phyloP scores from a whole-genome alignment of 2,329 filamentous ascomycete genomes.

The Ceratocystis cubensis region DNA sequence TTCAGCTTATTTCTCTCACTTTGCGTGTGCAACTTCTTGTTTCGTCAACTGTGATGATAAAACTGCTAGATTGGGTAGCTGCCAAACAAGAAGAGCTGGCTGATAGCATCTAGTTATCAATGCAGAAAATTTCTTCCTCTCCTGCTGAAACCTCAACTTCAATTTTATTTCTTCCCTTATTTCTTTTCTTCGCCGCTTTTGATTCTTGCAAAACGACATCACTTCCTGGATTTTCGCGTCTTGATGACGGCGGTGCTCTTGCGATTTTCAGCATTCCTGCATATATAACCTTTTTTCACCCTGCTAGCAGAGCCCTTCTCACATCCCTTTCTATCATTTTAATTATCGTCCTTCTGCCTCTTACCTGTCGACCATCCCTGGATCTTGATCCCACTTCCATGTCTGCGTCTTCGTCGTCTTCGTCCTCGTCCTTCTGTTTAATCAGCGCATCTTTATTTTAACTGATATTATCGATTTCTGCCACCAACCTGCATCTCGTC shows the following conservation, averaged over 20 bases:
- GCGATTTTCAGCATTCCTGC: background rate
- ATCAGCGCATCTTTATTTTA: background rate
- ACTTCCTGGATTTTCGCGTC: background rate
- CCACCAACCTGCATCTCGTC: background rate
- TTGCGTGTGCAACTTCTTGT: background rate
- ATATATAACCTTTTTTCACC: background rate
- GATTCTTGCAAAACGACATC: background rate
- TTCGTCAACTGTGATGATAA: background rate
- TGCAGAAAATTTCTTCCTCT: background rate
- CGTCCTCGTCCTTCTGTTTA: background rate
- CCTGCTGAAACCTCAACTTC: background rate
- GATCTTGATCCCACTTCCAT: background rate
- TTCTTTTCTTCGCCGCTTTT: background rate
- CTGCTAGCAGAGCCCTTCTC: background rate
- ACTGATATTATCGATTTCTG: no score
- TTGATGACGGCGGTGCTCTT: background rate
- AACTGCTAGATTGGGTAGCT: background rate
- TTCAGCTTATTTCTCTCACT: background rate
- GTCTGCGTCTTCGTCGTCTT: background rate
- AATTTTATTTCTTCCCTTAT: background rate
- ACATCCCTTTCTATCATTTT: background rate
- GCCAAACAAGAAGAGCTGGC: background rate
- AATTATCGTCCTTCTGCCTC: background rate
- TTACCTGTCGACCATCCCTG: background rate
- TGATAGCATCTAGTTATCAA: background rate